These are phyloP conservation scores for Heterococcus sp. DNA, from an alignment of 108 stramenopile species.

Conservation along the genomic window DNA sequence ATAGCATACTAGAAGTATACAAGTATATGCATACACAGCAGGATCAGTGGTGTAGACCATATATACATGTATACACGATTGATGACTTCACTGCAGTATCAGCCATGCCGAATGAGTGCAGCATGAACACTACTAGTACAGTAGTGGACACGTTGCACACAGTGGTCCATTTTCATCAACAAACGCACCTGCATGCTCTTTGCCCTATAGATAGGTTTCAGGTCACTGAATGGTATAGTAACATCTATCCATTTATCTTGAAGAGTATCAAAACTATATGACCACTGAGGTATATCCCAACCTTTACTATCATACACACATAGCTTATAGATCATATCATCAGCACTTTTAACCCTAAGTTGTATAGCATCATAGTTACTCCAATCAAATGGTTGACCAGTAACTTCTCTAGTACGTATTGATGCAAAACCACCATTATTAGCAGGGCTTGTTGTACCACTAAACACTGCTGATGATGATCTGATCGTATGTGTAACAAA, in stretches of 20 bases:
- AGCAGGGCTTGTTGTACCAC: conserved; percentile 35
- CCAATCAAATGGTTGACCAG: conserved; percentile 37
- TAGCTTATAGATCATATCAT: conserved; percentile 56
- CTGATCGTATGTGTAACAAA: background rate
- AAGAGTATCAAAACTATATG: conserved; percentile 33
- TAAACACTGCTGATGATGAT: conserved; percentile 16
- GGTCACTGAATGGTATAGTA: conserved; percentile 24
- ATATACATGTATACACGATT: no score
- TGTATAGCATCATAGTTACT: conserved; percentile 19
- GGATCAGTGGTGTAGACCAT: no score
- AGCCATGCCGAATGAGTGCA: no score
- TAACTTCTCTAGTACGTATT: conserved; percentile 24
- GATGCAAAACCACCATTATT: conserved; percentile 55
- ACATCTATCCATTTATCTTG: conserved; percentile 46
- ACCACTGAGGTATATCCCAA: conserved; percentile 36
- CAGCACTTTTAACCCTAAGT: conserved; percentile 39
- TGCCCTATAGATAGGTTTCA: conserved; percentile 39
- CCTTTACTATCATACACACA: background rate
- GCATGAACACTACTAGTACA: no score
- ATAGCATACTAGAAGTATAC: no score
- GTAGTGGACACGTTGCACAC: no score
- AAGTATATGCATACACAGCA: no score
- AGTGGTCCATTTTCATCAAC: no score
- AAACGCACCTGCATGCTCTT: conserved; percentile 12
- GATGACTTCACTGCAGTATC: no score